These are phyloP conservation scores for Rhexocercosporidium sp. DNA, from an alignment of 2,329 filamentous ascomycete species.

Conservation along the genomic window DNA sequence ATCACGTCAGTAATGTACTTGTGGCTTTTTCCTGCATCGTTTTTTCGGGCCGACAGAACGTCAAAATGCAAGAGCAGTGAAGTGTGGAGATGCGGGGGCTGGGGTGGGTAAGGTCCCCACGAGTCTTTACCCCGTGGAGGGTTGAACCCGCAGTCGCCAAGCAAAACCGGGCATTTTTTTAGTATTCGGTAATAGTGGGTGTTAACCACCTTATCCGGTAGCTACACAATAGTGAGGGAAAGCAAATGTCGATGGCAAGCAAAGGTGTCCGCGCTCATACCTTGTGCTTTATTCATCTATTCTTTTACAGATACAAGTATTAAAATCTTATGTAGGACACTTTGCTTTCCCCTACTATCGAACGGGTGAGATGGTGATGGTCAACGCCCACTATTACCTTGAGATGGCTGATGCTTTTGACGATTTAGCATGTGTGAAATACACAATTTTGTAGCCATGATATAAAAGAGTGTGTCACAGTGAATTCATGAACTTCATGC, in stretches of 20 bases:
- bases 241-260: too few relatives aligned
- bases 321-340: too few relatives aligned
- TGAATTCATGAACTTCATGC: too few relatives aligned
- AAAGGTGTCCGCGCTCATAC: too few relatives aligned
- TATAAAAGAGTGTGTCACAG: neutral
- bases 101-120: neutral
- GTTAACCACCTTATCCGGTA: too few relatives aligned
- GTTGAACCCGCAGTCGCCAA: neutral
- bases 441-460: neutral
- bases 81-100: constrained; percentile 5
- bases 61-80: neutral
- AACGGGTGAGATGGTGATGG: too few relatives aligned
- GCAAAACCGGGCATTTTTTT: neutral
- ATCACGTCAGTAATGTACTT: neutral
- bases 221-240: too few relatives aligned
- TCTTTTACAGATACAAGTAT: too few relatives aligned
- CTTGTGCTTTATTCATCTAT: too few relatives aligned
- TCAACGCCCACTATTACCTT: too few relatives aligned
- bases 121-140: neutral
- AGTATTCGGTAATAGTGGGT: too few relatives aligned
- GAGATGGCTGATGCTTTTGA: neutral
- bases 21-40: neutral
- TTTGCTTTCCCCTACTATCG: too few relatives aligned
- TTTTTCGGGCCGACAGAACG: neutral
- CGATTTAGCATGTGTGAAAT: neutral